Conservation (phyloP, 257 asterid genomes). For the Mentha longifolia region DNA sequence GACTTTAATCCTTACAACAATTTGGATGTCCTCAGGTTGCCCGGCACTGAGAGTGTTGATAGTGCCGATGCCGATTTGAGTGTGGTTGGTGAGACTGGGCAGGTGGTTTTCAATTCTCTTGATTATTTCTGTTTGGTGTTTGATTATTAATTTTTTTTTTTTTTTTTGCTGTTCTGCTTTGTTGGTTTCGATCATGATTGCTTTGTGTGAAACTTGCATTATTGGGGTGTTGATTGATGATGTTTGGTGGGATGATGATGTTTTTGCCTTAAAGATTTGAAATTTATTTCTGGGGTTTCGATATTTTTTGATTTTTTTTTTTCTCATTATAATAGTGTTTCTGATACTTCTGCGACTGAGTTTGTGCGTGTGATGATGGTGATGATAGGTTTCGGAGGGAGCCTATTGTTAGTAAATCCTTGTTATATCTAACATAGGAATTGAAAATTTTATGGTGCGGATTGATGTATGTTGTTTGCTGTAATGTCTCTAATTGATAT, state of each 20-base stretch:
- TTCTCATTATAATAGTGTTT: background rate
- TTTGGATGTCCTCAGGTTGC: slow-evolving; percentile 3
- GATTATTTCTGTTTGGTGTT: background rate
- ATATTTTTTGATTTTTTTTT: background rate
- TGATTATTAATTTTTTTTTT: background rate
- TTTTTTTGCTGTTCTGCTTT: background rate
- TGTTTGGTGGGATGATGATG: background rate
- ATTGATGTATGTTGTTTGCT: background rate
- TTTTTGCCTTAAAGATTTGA: background rate
- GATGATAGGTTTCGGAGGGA: background rate
- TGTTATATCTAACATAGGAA: background rate
- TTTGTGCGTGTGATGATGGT: too few relatives aligned
- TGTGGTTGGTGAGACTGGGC: slow-evolving; percentile 63
- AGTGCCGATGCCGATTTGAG: slow-evolving; percentile 43
- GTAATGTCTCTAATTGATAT: background rate
- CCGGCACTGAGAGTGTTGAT: slow-evolving; percentile 20
- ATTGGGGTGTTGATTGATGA: background rate
- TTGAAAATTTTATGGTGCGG: background rate
- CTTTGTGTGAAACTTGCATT: background rate
- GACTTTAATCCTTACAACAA: slow-evolving; percentile 63
- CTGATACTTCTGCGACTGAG: background rate
- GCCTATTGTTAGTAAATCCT: background rate
- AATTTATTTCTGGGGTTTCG: background rate
- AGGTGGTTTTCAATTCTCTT: slow-evolving; percentile 38
- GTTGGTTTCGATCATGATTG: background rate